A percentile compares a stretch with the other conserved stretches of the same genome.
Evolutionary conservation across 352 stramenopile genomes (phyloP).

Genomic region (Albugo laibachii): DNA sequence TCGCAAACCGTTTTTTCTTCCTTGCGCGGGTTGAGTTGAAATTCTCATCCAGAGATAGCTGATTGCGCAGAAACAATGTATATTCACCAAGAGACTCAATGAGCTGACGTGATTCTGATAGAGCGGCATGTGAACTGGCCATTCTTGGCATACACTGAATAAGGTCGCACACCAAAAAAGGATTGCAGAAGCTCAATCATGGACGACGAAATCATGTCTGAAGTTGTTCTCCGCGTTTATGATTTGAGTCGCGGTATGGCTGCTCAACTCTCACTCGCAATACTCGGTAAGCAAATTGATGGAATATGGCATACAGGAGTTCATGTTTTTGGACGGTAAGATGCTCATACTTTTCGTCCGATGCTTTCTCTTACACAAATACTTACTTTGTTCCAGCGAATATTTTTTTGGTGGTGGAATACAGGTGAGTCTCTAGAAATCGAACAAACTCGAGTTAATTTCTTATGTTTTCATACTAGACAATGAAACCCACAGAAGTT

Average conservation of each 20-base stretch:
- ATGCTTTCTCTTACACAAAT: background rate
- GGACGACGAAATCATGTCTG: conserved; percentile 7
- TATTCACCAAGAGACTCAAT: too few species aligned
- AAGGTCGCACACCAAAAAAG: too few species aligned
- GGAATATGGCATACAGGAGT: conserved; percentile 85
- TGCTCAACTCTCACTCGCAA: conserved; percentile 55
- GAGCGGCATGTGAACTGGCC: too few species aligned
- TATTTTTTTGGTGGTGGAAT: conserved; percentile 92
- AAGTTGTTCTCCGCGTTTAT: conserved; percentile 86
- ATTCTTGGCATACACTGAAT: too few species aligned
- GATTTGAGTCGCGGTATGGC: conserved; percentile 90
- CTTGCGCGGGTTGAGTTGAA: too few species aligned
- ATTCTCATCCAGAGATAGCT: too few species aligned
- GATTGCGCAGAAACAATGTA: too few species aligned
- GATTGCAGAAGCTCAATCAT: too few species aligned
- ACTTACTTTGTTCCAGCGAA: conserved; percentile 20
- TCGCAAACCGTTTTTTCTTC: too few species aligned
- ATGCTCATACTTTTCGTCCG: background rate
- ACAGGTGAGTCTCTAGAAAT: conserved; percentile 19
- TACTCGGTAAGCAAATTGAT: conserved; percentile 86
- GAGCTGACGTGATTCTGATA: too few species aligned
- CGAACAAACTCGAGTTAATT: background rate
- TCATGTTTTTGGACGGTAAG: conserved; percentile 32
- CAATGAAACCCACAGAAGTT: conserved; percentile 33
- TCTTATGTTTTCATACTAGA: background rate